Base-by-base conservation (phyloP, 2,329 filamentous ascomycete species). In the Fusarium siculi region DNA sequence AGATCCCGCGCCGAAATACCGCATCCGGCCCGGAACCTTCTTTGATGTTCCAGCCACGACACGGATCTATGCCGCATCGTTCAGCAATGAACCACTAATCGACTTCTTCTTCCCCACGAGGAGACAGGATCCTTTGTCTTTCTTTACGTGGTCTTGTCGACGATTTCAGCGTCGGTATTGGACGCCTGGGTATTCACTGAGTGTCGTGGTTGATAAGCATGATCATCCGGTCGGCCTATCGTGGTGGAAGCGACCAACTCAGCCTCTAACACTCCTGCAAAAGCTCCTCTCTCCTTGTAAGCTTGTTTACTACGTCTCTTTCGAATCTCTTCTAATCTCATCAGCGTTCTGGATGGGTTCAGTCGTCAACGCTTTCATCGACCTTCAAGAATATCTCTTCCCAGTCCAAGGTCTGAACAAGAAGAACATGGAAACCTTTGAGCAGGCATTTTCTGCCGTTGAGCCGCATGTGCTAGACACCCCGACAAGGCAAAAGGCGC, bases 131-230 rank as follows among this genome's bases (percentile, higher is more conserved):
- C 52, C 64, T 3, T n/a, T 25, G 3, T 59, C 64, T 1, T 66
- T 66, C 14, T 59, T 52, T 15, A 52, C 32, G 0, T 66, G 61
- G 62, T 40, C 50, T 23, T 50, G 44, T 19, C 44, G 64, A 12
- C 57, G 61, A 37, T 52, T 52, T 34, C 64, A 59, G n/a, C 36
- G 44, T 18, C 61, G 64, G 3, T 66, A 66, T 6, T 66, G 64
- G 61, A 66, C 43, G 5, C 50, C 42, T 5, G 61, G 64, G 6
- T 59, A 66, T 23, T 66, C 52, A 4, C 52, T 66, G 9, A 66
- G 39, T 11, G 61, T 66, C 16, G 25, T 57, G 3, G 50, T 50
- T 11, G 61, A 66, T n/a, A 30, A 28, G 37, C 32, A 59, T 25
- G 28, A 66, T 25, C 39, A 66, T 21, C 64, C 64, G 9, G 50